These are phyloP conservation scores for Metahyphopichia silvanorum DNA, from an alignment of 805 yeast genomes.

Conservation along the genomic window DNA sequence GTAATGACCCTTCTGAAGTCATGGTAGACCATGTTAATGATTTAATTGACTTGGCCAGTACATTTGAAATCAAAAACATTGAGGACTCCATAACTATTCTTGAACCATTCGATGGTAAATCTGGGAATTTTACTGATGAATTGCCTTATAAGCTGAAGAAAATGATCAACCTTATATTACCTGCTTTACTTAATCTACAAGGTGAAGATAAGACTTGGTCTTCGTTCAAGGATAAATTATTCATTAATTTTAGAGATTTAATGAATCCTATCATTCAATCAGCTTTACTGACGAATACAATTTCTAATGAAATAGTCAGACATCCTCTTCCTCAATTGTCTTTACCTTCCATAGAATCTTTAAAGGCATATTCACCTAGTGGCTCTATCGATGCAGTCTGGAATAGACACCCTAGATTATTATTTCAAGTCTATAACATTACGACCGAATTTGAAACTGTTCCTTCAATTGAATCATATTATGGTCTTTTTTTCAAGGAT, in stretches of 20 bases:
- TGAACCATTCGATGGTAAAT: slow-evolving; percentile 37
- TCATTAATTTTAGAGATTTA: slow-evolving; percentile 29
- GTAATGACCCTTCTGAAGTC: slow-evolving; percentile 34
- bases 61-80: slow-evolving; percentile 24
- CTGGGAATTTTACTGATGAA: slow-evolving; percentile 19
- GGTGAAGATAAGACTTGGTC: slow-evolving; percentile 40
- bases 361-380: slow-evolving; percentile 16
- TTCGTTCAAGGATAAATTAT: slow-evolving; percentile 26
- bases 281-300: slow-evolving; percentile 30
- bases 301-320: slow-evolving; percentile 36
- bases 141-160: slow-evolving; percentile 52
- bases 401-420: slow-evolving; percentile 53
- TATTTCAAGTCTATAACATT: slow-evolving; percentile 58
- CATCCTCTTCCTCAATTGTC: slow-evolving; percentile 39
- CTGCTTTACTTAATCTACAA: slow-evolving; percentile 40
- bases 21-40: slow-evolving; percentile 37
- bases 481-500: slow-evolving; percentile 65
- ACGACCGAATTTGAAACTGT: slow-evolving; percentile 60
- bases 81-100: slow-evolving; percentile 12
- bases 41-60: slow-evolving; percentile 44
- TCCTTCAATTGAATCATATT: slow-evolving; percentile 34
- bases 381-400: slow-evolving; percentile 59
- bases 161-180: slow-evolving; percentile 48
- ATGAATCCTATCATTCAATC: slow-evolving; percentile 31
- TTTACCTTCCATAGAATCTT: slow-evolving; percentile 23